phyloP scores from a whole-genome alignment of 768 basidiomycete genomes.

The Lyophyllum shimeji region DNA sequence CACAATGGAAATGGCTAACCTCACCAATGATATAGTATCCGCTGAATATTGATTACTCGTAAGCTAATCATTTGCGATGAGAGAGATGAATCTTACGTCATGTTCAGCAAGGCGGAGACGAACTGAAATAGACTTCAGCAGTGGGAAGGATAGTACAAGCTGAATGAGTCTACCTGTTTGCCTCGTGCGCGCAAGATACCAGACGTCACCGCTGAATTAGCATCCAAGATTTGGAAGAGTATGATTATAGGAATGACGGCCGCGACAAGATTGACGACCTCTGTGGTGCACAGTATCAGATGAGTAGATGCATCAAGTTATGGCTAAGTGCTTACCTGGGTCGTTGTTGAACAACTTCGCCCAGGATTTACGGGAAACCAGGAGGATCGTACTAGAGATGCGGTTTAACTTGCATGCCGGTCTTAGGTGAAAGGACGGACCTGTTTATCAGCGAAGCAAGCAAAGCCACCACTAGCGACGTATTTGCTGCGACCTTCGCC shows the following conservation, averaged over 20 bases:
- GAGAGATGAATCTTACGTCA: conserved; percentile 44
- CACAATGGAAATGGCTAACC: background rate
- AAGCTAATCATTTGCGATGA: background rate
- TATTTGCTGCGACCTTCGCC: conserved; percentile 31
- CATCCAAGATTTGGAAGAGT: conserved; percentile 84
- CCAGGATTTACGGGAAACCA: conserved; percentile 64
- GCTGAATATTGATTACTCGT: background rate
- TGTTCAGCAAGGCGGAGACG: conserved; percentile 73
- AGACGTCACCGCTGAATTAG: conserved; percentile 57
- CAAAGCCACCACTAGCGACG: conserved; percentile 64
- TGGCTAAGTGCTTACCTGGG: conserved; percentile 35
- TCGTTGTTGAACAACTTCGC: conserved; percentile 72
- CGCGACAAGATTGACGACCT: conserved; percentile 60
- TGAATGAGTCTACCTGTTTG: conserved; percentile 50
- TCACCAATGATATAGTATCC: conserved; percentile 14
- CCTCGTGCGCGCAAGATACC: conserved; percentile 85
- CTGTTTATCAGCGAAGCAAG: conserved; percentile 60
- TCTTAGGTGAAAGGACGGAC: conserved; percentile 24
- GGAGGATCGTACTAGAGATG: conserved; percentile 4
- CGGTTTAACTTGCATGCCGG: background rate
- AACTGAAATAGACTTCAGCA: conserved; percentile 35
- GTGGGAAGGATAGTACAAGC: background rate
- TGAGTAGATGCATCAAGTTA: background rate
- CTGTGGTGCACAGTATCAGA: conserved; percentile 20
- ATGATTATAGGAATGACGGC: conserved; percentile 72